These are phyloP conservation scores for Sanguinoderma infundibulare DNA, from an alignment of 1,284 basidiomycete genomes.

Conservation along the genomic window DNA sequence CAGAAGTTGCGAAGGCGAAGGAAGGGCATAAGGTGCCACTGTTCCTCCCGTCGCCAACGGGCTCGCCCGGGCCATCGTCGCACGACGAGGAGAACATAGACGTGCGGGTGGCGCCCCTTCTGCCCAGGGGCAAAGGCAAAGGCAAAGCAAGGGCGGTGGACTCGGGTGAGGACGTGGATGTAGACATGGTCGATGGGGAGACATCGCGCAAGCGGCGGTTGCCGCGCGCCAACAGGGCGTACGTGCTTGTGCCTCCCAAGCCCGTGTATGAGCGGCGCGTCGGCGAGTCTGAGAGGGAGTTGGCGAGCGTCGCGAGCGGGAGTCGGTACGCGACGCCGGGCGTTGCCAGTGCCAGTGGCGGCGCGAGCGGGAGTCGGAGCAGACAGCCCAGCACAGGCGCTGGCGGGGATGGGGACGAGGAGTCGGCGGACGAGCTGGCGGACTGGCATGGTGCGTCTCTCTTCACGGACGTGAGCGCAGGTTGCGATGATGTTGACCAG, in stretches of 20 bases:
- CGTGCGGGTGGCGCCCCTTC: neutral
- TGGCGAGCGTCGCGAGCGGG: neutral
- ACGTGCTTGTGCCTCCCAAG: constrained; percentile 23
- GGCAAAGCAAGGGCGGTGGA: constrained; percentile 15
- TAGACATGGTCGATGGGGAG: constrained; percentile 3
- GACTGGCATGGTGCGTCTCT: constrained; percentile 24
- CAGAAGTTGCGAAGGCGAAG: constrained; percentile 1
- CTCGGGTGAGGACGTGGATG: neutral
- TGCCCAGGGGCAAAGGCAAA: constrained; percentile 3
- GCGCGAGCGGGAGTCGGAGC: neutral
- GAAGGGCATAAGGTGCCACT: constrained; percentile 19
- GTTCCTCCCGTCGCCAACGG: constrained; percentile 30
- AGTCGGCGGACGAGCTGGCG: constrained; percentile 20
- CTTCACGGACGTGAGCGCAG: neutral
- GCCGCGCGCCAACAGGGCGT: constrained; percentile 6
- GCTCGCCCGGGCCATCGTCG: constrained; percentile 5
- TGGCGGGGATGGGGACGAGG: neutral
- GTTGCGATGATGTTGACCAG: neutral
- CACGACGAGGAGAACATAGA: constrained; percentile 7
- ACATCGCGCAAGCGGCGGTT: neutral
- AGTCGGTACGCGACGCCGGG: neutral
- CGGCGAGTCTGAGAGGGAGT: too few relatives aligned
- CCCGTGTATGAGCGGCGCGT: constrained; percentile 33
- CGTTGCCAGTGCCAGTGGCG: neutral
- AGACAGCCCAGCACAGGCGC: neutral